Evolutionary conservation across 2,329 filamentous ascomycete genomes (phyloP).

Genomic region (Nemania sp.): DNA sequence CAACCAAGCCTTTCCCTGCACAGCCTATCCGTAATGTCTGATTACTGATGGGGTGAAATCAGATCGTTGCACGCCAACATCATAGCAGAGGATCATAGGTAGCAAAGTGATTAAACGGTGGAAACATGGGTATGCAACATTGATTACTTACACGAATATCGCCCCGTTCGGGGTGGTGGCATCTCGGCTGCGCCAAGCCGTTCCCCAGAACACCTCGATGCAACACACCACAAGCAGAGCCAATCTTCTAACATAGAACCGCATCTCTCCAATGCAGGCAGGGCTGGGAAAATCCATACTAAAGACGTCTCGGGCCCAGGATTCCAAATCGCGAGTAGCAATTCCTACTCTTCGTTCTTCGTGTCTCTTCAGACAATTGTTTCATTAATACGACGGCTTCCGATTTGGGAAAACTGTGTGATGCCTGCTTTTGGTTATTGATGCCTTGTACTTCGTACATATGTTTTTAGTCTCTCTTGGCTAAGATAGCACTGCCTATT

Average conservation of each 20-base stretch:
- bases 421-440: background rate
- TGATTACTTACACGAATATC: background rate
- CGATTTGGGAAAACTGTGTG: background rate
- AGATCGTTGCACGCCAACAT: slow-evolving; percentile 12
- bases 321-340: slow-evolving; percentile 13
- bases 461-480: background rate
- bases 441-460: background rate
- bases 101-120: slow-evolving; percentile 12
- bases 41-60: slow-evolving; percentile 2
- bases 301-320: background rate
- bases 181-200: slow-evolving; percentile 14
- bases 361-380: slow-evolving; percentile 2
- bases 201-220: slow-evolving; percentile 13
- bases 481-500: background rate
- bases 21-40: background rate
- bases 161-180: background rate
- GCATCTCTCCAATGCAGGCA: slow-evolving; percentile 9
- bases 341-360: background rate
- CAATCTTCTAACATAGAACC: slow-evolving; percentile 14
- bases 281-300: background rate
- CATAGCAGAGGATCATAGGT: no score
- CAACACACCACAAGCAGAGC: slow-evolving; percentile 2
- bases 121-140: slow-evolving; percentile 8
- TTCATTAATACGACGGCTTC: slow-evolving; percentile 4
- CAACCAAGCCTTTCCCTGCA: background rate